These are phyloP conservation scores for Coemansia sp. DNA, from an alignment of 192 early-diverging fungal genomes.

Conservation along the genomic window DNA sequence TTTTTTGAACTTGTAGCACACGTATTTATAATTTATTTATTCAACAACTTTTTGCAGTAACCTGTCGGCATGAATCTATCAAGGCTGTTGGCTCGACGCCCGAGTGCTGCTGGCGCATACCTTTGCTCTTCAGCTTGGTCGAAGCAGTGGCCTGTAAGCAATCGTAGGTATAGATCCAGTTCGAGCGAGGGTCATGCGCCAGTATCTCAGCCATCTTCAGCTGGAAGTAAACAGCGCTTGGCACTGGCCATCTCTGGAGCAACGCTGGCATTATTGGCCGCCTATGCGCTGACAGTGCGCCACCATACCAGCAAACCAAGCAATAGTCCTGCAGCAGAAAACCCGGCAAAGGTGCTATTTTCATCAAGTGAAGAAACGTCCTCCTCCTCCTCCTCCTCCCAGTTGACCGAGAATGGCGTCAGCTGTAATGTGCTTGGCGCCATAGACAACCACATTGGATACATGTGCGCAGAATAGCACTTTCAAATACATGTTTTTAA, in stretches of 20 bases:
- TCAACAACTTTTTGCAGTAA: no score
- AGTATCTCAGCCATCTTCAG: background rate
- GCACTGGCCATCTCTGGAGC: background rate
- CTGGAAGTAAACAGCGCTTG: background rate
- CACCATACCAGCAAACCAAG: background rate
- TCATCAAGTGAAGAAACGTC: no score
- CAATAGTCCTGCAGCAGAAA: background rate
- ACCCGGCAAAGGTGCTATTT: no score
- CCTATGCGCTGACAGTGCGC: background rate
- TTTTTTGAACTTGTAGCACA: no score
- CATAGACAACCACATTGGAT: slow-evolving; percentile 46
- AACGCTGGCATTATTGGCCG: background rate
- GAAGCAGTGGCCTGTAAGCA: no score
- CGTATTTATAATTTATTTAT: no score
- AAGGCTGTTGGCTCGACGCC: background rate
- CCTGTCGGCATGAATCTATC: background rate
- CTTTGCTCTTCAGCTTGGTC: background rate
- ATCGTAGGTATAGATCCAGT: background rate
- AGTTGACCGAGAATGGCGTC: background rate
- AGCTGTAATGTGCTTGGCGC: slow-evolving; percentile 22
- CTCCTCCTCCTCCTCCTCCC: no score
- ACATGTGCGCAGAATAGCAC: slow-evolving; percentile 37
- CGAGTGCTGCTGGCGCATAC: background rate
- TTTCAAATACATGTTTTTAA: background rate
- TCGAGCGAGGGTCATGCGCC: background rate